Conservation (phyloP, 2,329 filamentous ascomycete species). For the Cadophora luteo-olivacea region DNA sequence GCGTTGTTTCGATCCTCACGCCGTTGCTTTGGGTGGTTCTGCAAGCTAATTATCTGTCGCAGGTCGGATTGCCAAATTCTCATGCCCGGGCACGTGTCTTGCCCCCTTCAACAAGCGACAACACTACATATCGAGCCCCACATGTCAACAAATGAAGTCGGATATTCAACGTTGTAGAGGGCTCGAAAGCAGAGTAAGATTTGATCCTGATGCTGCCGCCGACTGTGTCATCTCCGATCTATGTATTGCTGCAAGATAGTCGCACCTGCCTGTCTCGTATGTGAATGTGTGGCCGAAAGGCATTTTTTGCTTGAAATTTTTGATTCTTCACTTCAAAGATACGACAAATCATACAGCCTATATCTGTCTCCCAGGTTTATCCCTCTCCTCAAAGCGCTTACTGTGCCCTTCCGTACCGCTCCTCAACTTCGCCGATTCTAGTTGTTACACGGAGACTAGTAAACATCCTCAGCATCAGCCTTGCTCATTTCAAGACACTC, state of each 20-base stretch:
- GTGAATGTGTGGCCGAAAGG: neutral
- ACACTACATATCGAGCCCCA: neutral
- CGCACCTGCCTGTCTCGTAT: neutral
- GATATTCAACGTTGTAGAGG: neutral
- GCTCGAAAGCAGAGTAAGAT: neutral
- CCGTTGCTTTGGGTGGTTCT: neutral
- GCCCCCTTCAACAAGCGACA: neutral
- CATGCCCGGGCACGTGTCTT: neutral
- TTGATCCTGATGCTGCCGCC: neutral
- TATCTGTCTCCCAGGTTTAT: neutral
- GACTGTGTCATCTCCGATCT: neutral
- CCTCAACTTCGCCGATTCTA: neutral
- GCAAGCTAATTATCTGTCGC: neutral
- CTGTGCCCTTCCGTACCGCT: neutral
- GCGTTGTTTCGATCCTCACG: neutral
- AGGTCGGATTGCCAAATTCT: neutral
- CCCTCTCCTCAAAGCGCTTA: neutral
- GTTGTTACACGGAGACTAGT: neutral
- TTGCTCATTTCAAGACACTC: neutral
- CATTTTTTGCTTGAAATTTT: neutral
- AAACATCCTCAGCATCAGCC: neutral
- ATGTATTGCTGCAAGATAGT: neutral
- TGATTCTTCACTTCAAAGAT: neutral
- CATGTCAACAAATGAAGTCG: neutral
- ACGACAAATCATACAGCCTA: neutral